A percentile compares a stretch with the other conserved stretches of the same genome.
Conservation (phyloP, 441 rosid genomes). For the Adansonia grandidieri region DNA sequence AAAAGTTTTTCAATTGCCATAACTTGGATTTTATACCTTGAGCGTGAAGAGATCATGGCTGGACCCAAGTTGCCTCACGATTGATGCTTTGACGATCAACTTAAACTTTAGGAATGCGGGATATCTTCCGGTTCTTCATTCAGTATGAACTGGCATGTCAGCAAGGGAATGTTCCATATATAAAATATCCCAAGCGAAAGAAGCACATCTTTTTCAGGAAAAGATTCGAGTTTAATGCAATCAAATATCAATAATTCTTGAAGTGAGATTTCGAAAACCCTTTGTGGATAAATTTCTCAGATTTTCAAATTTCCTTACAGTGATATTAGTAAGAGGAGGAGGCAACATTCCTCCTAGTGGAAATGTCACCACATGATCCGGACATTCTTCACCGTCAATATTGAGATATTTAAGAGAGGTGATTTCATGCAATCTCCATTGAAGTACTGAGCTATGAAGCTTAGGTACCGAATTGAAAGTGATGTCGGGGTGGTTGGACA, state of each 20-base stretch:
- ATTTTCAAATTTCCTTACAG: not conserved
- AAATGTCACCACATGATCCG: slow-evolving; percentile 21
- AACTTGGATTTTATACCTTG: not conserved
- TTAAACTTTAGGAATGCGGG: slow-evolving; percentile 13
- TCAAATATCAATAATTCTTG: slow-evolving; percentile 13
- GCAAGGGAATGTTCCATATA: not conserved
- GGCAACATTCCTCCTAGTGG: slow-evolving; percentile 3
- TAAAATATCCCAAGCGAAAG: not conserved
- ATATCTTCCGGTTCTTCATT: slow-evolving; percentile 7
- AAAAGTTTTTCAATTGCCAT: not conserved
- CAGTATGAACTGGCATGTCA: not conserved
- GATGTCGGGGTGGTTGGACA: slow-evolving; percentile 30
- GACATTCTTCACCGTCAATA: slow-evolving; percentile 17
- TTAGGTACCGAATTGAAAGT: slow-evolving; percentile 7
- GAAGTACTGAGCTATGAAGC: not conserved
- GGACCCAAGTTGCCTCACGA: slow-evolving; percentile 8
- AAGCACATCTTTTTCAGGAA: slow-evolving; percentile 17
- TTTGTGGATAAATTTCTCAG: slow-evolving; percentile 3
- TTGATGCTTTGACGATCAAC: slow-evolving; percentile 11
- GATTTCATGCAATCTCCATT: slow-evolving; percentile 26
- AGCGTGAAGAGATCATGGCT: not conserved
- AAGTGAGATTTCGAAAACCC: slow-evolving; percentile 15
- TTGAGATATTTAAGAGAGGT: slow-evolving; percentile 21
- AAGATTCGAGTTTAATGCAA: not conserved
- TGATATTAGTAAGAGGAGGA: not conserved